A percentile compares a stretch with the other conserved stretches of the same genome.
Conservation (phyloP, 1,139 yeast genomes). For the Kodamaea sp. region DNA sequence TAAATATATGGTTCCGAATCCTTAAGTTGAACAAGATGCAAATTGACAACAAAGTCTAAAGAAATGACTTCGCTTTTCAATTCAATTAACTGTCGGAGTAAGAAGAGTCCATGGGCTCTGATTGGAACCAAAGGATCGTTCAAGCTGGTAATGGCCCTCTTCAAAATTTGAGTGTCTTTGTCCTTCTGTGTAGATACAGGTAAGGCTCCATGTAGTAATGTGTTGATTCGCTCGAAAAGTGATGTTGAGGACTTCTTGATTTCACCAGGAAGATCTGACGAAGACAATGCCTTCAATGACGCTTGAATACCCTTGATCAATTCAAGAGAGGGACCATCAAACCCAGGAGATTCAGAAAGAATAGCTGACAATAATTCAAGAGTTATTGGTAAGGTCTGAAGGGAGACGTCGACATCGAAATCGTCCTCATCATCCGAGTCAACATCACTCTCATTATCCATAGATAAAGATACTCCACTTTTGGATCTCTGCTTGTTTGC, state of each 20-base stretch:
- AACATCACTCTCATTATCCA: conserved; percentile 19
- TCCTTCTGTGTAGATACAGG: conserved; percentile 17
- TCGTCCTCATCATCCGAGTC: conserved; percentile 49
- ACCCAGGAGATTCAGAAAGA: conserved; percentile 42
- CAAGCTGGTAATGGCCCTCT: conserved; percentile 63
- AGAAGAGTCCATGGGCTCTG: conserved; percentile 79
- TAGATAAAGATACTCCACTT: not conserved
- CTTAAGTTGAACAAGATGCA: conserved; percentile 65
- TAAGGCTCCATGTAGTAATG: conserved; percentile 28
- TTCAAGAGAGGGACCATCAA: conserved; percentile 22
- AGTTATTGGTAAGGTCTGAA: conserved; percentile 34
- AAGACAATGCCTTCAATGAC: conserved; percentile 23
- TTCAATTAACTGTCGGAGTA: conserved; percentile 60
- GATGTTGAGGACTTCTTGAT: conserved; percentile 25
- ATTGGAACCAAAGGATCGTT: conserved; percentile 83
- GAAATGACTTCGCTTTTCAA: conserved; percentile 52
- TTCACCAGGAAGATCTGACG: conserved; percentile 5
- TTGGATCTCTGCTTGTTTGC: not conserved
- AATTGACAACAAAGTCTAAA: conserved; percentile 53
- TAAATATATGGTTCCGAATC: conserved; percentile 88
- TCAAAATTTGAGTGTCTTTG: conserved; percentile 34
- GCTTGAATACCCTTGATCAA: conserved; percentile 30
- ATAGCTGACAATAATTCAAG: conserved; percentile 59
- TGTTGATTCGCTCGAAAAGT: conserved; percentile 30
- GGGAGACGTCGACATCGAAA: conserved; percentile 20